These are phyloP conservation scores for Amanita thiersii DNA, from an alignment of 768 basidiomycete species.

Conservation along the genomic window DNA sequence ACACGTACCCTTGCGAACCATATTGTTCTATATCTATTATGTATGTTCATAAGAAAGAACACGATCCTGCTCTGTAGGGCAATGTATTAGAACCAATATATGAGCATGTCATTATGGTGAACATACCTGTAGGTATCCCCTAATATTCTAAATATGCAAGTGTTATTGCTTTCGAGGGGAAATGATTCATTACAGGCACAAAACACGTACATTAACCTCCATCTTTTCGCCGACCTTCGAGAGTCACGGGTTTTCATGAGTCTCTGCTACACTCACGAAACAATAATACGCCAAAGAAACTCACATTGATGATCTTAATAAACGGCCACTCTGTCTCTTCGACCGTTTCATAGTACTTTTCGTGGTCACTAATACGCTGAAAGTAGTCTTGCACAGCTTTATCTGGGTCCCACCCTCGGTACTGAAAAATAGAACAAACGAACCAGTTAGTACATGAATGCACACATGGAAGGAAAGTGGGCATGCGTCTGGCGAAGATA, in stretches of 20 bases:
- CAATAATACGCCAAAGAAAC: conserved; percentile 14
- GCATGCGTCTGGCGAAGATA: conserved; percentile 94
- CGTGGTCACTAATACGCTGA: conserved; percentile 79
- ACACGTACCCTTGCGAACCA: conserved; percentile 86
- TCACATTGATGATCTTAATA: conserved; percentile 89
- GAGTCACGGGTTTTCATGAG: conserved; percentile 4
- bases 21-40: conserved; percentile 87
- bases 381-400: conserved; percentile 91
- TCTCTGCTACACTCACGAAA: conserved; percentile 6
- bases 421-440: conserved; percentile 36
- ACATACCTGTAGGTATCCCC: conserved; percentile 78
- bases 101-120: not conserved
- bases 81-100: not conserved
- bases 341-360: conserved; percentile 83
- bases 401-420: conserved; percentile 89
- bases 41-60: conserved; percentile 99
- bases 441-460: too few relatives aligned
- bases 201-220: conserved; percentile 71
- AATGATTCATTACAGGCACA: not conserved
- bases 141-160: conserved; percentile 50
- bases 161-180: not conserved
- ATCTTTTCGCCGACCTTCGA: conserved; percentile 89
- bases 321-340: conserved; percentile 89
- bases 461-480: conserved; percentile 1
- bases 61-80: conserved; percentile 75